Base-by-base conservation (phyloP, 108 stramenopile genomes). In the Nitzschia palea region DNA sequence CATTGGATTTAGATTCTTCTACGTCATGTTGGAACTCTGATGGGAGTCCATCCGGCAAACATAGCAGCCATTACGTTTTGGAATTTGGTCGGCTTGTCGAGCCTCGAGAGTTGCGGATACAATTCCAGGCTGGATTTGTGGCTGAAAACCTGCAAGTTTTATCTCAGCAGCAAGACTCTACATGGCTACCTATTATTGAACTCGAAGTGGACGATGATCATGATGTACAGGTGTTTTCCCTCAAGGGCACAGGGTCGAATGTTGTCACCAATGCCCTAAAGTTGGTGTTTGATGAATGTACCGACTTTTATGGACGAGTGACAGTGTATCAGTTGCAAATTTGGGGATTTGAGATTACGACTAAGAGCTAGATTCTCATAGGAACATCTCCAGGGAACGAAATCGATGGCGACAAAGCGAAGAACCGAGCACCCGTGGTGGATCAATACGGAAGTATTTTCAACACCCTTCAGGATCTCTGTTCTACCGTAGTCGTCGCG, bases 21-120 rank as follows among this genome's bases (percentile, higher is more conserved):
- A 59, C 68, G 1, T 73, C 50, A 12, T 81, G 82, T 60, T 87
- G 86, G 86, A 81, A 87, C 67, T 87, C 86, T 4, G 82, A 87
- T 40, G 79, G 66, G 9, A 66, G 33, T 50, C 34, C 60, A 5
- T 51, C 58, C 0, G 65, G 73, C 22, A 66, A 71, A 60, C 36
- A 54, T 9, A 61, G 33, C 20, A 56, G 65, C 36, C 72, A 45
- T 37, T 79, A 73, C 44, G 52, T 68, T 20, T 36, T 87, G 17
- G 72, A 83, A 8, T 87, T 86, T 80, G 66, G 59, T 25, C 65
- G 86, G 35, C 34, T 44, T 3, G 80, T 87, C 4, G 28, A 55
- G 33, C 66, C 83, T 12, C n/a, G 17, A 4, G 54, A 75, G 36
- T n/a, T 87, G 4, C 25, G 54, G 27, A 52, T 87, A 8, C 82